Percentiles rank a stretch among this genome's conserved stretches.
Conservation (phyloP, 352 stramenopile species). For the Thalassiosira sp. region DNA sequence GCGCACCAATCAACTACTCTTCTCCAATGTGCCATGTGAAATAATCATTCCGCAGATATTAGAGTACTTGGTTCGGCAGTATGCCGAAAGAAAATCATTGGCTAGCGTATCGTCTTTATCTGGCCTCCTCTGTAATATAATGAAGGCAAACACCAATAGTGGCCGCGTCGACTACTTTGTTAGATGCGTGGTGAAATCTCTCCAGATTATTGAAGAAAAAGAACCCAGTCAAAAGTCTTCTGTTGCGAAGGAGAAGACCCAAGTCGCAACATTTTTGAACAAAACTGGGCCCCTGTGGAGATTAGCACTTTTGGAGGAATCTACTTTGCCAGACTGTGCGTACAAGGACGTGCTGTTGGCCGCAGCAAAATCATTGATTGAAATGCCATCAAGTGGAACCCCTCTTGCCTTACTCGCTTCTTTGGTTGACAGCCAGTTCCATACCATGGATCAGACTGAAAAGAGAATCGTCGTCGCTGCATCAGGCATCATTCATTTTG, state of each 20-base stretch:
- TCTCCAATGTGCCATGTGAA: slow-evolving; percentile 22
- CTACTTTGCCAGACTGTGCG: slow-evolving; percentile 14
- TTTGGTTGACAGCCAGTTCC: slow-evolving; percentile 22
- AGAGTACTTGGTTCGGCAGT: slow-evolving; percentile 16
- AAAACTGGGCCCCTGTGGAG: slow-evolving; percentile 29
- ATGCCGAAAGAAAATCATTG: slow-evolving; percentile 8
- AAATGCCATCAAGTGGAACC: slow-evolving; percentile 29
- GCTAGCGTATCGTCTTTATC: slow-evolving; percentile 2
- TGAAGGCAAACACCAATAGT: slow-evolving; percentile 16
- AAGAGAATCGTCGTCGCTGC: slow-evolving; percentile 30
- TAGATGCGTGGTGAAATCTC: slow-evolving; percentile 7
- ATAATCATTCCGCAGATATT: slow-evolving; percentile 22
- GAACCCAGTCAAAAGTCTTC: slow-evolving; percentile 1
- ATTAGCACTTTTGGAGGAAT: slow-evolving; percentile 16
- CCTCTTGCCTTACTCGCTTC: slow-evolving; percentile 26
- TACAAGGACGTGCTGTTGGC: slow-evolving; percentile 36
- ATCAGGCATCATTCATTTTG: slow-evolving; percentile 20
- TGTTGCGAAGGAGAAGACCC: neutral
- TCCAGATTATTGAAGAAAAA: slow-evolving; percentile 5
- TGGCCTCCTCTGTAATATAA: slow-evolving; percentile 30
- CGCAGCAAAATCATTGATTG: slow-evolving; percentile 31
- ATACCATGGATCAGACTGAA: neutral
- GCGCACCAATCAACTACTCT: slow-evolving; percentile 16
- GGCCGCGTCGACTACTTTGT: slow-evolving; percentile 29
- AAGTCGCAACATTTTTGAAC: slow-evolving; percentile 16